These are phyloP conservation scores for Rhizopus sp. DNA, from an alignment of 371 early-diverging fungal species.

Conservation along the genomic window DNA sequence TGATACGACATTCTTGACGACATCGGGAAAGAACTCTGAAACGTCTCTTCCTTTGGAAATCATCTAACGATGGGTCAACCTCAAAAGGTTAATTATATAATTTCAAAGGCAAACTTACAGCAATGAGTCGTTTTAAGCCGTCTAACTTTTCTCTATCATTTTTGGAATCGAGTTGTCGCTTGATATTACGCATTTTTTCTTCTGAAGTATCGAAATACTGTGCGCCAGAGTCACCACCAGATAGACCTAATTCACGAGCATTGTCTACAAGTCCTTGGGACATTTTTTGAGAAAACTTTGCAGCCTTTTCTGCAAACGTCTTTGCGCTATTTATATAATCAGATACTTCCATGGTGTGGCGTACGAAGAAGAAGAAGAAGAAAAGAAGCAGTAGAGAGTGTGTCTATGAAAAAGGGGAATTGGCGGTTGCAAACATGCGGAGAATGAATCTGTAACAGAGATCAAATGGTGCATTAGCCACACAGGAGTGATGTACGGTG, in stretches of 20 bases:
- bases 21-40: slow-evolving; percentile 91
- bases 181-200: slow-evolving; percentile 78
- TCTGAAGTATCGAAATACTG: slow-evolving; percentile 89
- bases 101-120: too few species aligned
- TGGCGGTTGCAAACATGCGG: background rate
- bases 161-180: slow-evolving; percentile 76
- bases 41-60: slow-evolving; percentile 93
- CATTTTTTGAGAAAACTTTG: slow-evolving; percentile 80
- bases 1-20: slow-evolving; percentile 96
- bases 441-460: background rate
- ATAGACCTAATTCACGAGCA: slow-evolving; percentile 83
- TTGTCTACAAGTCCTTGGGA: slow-evolving; percentile 86
- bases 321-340: slow-evolving; percentile 78
- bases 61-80: slow-evolving; percentile 70
- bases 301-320: slow-evolving; percentile 79
- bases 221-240: slow-evolving; percentile 59
- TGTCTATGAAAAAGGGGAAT: background rate
- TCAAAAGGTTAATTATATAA: too few species aligned
- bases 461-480: too few species aligned
- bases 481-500: too few species aligned
- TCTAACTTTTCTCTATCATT: slow-evolving; percentile 91
- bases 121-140: slow-evolving; percentile 88
- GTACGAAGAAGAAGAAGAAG: background rate
- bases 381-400: background rate
- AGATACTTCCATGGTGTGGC: slow-evolving; percentile 46